Evolutionary conservation across 2,329 filamentous ascomycete species (phyloP).

Genomic region (Chrysosporium queenslandicum): DNA sequence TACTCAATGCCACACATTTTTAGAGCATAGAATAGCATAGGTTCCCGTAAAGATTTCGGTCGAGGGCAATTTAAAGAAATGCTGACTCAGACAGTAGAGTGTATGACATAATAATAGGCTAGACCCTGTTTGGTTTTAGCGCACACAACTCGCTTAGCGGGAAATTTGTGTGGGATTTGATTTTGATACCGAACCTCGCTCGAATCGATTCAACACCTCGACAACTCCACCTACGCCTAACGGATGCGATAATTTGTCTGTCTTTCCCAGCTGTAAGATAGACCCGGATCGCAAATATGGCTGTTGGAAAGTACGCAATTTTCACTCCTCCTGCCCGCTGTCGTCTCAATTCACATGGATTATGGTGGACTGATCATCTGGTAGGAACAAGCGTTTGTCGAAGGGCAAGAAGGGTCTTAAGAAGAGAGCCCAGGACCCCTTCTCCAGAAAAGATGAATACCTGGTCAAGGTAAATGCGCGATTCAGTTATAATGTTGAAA

Average conservation of each 20-base stretch:
- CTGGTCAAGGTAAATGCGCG: slow-evolving; percentile 66
- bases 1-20: no score
- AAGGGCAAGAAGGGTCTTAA: slow-evolving; percentile 99
- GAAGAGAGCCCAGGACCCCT: slow-evolving; percentile 97
- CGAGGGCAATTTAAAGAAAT: no score
- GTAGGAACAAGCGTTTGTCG: slow-evolving; percentile 98
- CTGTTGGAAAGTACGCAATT: slow-evolving; percentile 62
- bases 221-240: slow-evolving; percentile 31
- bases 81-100: background rate
- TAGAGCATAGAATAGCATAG: no score
- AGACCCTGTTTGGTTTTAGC: slow-evolving; percentile 13
- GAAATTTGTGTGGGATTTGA: slow-evolving; percentile 39
- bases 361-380: slow-evolving; percentile 6
- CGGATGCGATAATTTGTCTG: slow-evolving; percentile 36
- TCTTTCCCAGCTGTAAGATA: slow-evolving; percentile 35
- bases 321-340: slow-evolving; percentile 18
- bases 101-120: slow-evolving; percentile 12
- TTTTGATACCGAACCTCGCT: slow-evolving; percentile 29
- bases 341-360: slow-evolving; percentile 4
- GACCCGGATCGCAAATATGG: slow-evolving; percentile 58
- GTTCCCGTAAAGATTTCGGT: no score
- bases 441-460: slow-evolving; percentile 99
- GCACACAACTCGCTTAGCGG: slow-evolving; percentile 34
- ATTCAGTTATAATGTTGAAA: background rate
- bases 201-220: slow-evolving; percentile 28